Evolutionary conservation across 441 rosid genomes (phyloP), one percentile per base, ranked within the genome.

Genomic region (Syzygium syzygioides): DNA sequence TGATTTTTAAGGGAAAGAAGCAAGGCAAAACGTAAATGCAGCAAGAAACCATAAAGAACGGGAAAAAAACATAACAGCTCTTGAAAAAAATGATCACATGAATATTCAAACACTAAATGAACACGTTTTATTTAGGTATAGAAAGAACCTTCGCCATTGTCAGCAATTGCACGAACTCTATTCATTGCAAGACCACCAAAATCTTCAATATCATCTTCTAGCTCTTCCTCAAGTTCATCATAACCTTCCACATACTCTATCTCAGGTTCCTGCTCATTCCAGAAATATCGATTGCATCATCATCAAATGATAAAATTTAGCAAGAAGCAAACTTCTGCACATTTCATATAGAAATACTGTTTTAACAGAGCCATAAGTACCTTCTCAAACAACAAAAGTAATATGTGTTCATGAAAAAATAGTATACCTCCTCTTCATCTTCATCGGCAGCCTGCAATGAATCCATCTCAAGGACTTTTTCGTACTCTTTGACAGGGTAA

Each of bases 381-480:
- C 41, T 37, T 53, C 48, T 41, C 56, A 20, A 55, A 26, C 15
- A 1, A 57, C n/a, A 37, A 32, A 26, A 55, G 10, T 23, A 37
- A 55, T 62, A 14, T 4, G 45, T 20, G 64, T 11, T 19, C 15
- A 23, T 55, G 45, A 0, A 55, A 85, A 85, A 55, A 41, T 55
- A 54, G 45, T 55, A 87, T 90, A 93, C 95, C 92, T 91, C 97
- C 32, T 93, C 95, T 84, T 91, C 94, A 60, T 90, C 89, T 26
- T 87, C 91, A 37, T 37, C 88, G 41, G 89, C 91, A 85, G 87
- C 92, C 55, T 91, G 86, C 76, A 86, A 86, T 68, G 88, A 55
- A 55, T 91, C 94, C 88, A 86, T 88, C 62, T 95, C 97, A 87
- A 97, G 96, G 86, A 94, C 68, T 89, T 94, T 87, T 57, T 92